Evolutionary conservation across 352 stramenopile species (phyloP).

Genomic region (Phytophthora kernoviae): DNA sequence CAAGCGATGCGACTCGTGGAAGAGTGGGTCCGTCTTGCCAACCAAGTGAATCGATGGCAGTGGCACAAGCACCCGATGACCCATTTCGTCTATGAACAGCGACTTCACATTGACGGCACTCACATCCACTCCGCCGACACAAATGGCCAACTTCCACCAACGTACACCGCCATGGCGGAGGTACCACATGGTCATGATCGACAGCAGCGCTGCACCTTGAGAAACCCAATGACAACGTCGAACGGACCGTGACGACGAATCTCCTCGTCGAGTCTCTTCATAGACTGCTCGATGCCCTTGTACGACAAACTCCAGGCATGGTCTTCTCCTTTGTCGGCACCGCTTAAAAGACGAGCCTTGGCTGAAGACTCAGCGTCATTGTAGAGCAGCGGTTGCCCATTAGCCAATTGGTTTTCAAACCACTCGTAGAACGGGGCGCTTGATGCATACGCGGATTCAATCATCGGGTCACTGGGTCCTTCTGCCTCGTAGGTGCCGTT

Average conservation of each 20-base stretch:
- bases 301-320: slow-evolving; percentile 38
- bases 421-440: slow-evolving; percentile 52
- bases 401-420: slow-evolving; percentile 40
- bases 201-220: slow-evolving; percentile 47
- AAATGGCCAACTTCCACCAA: slow-evolving; percentile 51
- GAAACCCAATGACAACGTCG: slow-evolving; percentile 60
- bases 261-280: slow-evolving; percentile 40
- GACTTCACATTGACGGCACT: slow-evolving; percentile 38
- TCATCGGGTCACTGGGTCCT: slow-evolving; percentile 36
- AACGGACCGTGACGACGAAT: slow-evolving; percentile 40
- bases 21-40: slow-evolving; percentile 66
- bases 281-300: slow-evolving; percentile 42
- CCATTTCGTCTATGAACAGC: slow-evolving; percentile 40
- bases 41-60: slow-evolving; percentile 56
- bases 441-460: slow-evolving; percentile 34
- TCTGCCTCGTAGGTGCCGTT: slow-evolving; percentile 47
- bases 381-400: slow-evolving; percentile 30
- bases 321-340: slow-evolving; percentile 29
- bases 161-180: slow-evolving; percentile 20
- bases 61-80: slow-evolving; percentile 30
- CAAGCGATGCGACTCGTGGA: slow-evolving; percentile 46
- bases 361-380: slow-evolving; percentile 41
- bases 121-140: slow-evolving; percentile 38
- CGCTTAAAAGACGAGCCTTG: slow-evolving; percentile 26
- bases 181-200: slow-evolving; percentile 47